These are phyloP conservation scores for Vaccinium vitisidaea DNA, from an alignment of 148 eudicot genomes.

Conservation along the genomic window DNA sequence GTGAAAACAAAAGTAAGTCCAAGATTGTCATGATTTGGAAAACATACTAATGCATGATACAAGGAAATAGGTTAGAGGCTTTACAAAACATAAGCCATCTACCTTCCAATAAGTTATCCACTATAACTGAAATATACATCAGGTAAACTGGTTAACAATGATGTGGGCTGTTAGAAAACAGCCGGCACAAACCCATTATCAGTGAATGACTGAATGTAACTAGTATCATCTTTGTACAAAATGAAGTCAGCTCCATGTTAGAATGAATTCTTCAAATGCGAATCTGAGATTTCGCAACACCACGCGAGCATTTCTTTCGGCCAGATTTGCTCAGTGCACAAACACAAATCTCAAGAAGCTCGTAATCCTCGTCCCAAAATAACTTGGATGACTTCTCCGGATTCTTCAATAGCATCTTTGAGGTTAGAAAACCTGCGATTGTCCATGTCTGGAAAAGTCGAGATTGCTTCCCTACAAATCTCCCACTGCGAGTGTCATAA, in stretches of 20 bases:
- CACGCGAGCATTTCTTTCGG: conserved; percentile 63
- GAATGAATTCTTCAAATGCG: background rate
- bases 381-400: conserved; percentile 67
- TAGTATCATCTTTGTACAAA: background rate
- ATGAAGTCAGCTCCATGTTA: conserved; percentile 2
- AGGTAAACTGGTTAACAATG: background rate
- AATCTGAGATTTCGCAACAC: conserved; percentile 32
- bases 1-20: background rate
- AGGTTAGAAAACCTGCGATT: conserved; percentile 71
- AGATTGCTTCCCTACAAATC: conserved; percentile 83
- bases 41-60: background rate
- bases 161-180: conserved; percentile 4
- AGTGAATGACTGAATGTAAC: background rate
- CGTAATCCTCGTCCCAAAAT: conserved; percentile 78
- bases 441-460: conserved; percentile 90
- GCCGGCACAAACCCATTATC: background rate
- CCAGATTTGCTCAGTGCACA: conserved; percentile 65
- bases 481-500: conserved; percentile 67
- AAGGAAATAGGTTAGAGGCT: background rate
- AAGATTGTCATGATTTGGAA: background rate
- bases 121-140: background rate
- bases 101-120: background rate
- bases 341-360: conserved; percentile 80
- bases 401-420: conserved; percentile 67
- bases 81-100: conserved; percentile 7